Conservation (phyloP, 208 protist species). For the Crithidia fasciculata region DNA sequence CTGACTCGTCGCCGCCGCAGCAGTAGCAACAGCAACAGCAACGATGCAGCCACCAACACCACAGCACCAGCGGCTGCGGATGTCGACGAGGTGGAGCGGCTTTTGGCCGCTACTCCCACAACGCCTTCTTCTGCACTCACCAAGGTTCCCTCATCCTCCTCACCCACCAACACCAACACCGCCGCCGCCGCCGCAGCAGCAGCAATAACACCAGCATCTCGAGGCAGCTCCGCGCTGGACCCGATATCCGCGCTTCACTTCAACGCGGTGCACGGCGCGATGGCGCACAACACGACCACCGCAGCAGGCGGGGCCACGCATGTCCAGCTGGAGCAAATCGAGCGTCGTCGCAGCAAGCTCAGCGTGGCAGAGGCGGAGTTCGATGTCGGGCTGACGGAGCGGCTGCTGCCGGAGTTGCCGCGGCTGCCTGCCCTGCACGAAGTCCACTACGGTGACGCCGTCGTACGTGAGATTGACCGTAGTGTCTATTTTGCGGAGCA, state of each 20-base stretch:
- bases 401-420: constrained; percentile 74
- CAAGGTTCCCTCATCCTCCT: not conserved
- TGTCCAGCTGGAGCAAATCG: constrained; percentile 46
- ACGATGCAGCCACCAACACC: not conserved
- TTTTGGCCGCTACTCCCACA: constrained; percentile 17
- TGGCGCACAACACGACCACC: not conserved
- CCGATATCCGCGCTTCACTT: constrained; percentile 19
- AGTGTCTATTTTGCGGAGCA: constrained; percentile 48
- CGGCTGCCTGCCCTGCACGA: constrained; percentile 81
- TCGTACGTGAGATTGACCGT: constrained; percentile 77
- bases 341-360: constrained; percentile 76
- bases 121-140: not conserved
- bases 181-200: too few species aligned
- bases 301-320: constrained; percentile 16
- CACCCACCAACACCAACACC: not conserved
- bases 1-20: not conserved
- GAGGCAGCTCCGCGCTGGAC: constrained; percentile 1
- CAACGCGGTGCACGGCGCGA: constrained; percentile 22
- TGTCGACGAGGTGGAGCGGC: constrained; percentile 32
- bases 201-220: too few species aligned
- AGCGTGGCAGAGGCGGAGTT: constrained; percentile 74
- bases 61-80: not conserved
- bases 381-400: constrained; percentile 77
- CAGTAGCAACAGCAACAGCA: not conserved
- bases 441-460: constrained; percentile 81